phyloP scores from a whole-genome alignment of 2,329 filamentous ascomycete species.

The Lecanicillium sp. region DNA sequence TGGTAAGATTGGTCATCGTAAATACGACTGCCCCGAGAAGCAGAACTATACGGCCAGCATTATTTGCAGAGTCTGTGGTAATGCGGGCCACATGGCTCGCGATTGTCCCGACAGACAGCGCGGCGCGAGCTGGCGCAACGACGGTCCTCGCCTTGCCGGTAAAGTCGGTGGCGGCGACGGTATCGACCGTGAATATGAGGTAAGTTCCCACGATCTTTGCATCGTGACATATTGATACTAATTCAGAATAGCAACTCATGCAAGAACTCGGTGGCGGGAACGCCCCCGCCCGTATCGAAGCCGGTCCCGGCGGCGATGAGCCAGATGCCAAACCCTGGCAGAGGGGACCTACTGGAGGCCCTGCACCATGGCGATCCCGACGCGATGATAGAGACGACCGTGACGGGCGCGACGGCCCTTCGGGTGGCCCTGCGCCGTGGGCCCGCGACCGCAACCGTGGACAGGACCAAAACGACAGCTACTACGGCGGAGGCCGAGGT shows the following conservation, averaged over 20 bases:
- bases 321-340: conserved; percentile 79
- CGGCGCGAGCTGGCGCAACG: conserved; percentile 87
- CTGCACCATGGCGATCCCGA: conserved; percentile 71
- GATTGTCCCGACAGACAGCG: conserved; percentile 94
- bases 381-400: conserved; percentile 44
- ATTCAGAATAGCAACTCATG: conserved; percentile 75
- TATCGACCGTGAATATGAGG: conserved; percentile 91
- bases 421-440: conserved; percentile 51
- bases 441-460: conserved; percentile 52
- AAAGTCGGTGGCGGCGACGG: conserved; percentile 72
- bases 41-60: conserved; percentile 99
- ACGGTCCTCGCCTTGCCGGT: conserved; percentile 51
- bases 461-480: conserved; percentile 31
- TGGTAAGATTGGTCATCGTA: conserved; percentile 96
- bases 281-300: conserved; percentile 78
- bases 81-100: conserved; percentile 95
- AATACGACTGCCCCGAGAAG: conserved; percentile 96
- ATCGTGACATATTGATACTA: conserved; percentile 31
- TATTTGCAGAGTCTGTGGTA: conserved; percentile 96
- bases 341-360: conserved; percentile 73
- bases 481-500: conserved; percentile 23
- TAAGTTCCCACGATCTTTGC: too few species aligned
- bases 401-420: conserved; percentile 27
- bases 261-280: conserved; percentile 81
- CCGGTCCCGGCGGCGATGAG: conserved; percentile 60